Evolutionary conservation across 805 yeast species (phyloP).

Genomic region (Wickerhamiella lipophila): DNA sequence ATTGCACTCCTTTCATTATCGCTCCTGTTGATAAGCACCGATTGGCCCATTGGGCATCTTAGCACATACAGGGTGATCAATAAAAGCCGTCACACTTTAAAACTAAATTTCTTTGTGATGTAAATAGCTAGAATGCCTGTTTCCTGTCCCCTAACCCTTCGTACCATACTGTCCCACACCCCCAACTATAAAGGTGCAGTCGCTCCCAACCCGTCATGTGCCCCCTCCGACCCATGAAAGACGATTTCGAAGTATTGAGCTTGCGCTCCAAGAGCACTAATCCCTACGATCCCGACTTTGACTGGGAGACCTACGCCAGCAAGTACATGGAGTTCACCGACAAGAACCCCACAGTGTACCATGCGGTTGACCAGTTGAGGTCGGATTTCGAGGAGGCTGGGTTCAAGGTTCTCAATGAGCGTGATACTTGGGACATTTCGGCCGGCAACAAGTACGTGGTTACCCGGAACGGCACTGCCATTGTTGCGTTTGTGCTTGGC

Average conservation of each 20-base stretch:
- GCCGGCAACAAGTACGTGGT: constrained; percentile 44
- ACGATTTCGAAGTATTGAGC: constrained; percentile 23
- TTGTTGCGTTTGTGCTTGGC: constrained; percentile 63
- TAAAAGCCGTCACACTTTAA: too few relatives aligned
- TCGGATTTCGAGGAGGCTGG: constrained; percentile 43
- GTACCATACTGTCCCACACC: too few relatives aligned
- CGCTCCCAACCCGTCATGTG: constrained; percentile 4
- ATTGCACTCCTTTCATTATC: neutral
- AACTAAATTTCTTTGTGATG: too few relatives aligned
- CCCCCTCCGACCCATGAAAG: constrained; percentile 13
- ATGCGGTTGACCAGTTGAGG: constrained; percentile 46
- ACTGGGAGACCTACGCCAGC: constrained; percentile 23
- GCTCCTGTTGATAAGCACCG: neutral
- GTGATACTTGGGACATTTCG: constrained; percentile 40
- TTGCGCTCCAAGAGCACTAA: constrained; percentile 10
- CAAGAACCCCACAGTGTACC: constrained; percentile 61
- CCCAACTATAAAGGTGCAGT: neutral
- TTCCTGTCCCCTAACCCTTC: constrained; percentile 1
- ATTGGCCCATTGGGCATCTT: neutral
- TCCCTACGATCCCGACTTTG: constrained; percentile 17
- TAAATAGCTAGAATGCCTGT: too few relatives aligned
- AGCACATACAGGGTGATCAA: too few relatives aligned
- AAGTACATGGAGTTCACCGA: constrained; percentile 60
- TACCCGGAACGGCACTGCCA: constrained; percentile 51
- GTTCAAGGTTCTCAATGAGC: constrained; percentile 53